Percentiles rank a stretch among this genome's conserved stretches.
Conservation (phyloP, 305 asterid species). For the Fraxinus sp. region DNA sequence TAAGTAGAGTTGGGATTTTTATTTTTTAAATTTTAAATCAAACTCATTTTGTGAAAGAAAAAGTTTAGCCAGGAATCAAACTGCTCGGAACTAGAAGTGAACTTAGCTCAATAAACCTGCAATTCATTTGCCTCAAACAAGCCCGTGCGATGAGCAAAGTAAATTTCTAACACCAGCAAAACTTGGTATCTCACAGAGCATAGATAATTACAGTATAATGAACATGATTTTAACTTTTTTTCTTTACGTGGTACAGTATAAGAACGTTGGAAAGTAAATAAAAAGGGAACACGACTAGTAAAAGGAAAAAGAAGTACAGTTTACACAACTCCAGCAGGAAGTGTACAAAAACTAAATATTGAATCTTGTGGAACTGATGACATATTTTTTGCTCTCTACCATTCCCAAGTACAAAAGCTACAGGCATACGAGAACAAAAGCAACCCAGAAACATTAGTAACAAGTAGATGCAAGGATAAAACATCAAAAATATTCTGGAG, state of each 20-base stretch:
- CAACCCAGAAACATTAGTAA: neutral
- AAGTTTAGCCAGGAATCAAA: neutral
- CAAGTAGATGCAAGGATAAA: neutral
- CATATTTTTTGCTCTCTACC: neutral
- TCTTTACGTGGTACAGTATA: neutral
- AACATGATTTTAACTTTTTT: neutral
- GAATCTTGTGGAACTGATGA: neutral
- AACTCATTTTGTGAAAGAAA: neutral
- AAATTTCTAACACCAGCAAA: neutral
- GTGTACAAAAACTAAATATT: neutral
- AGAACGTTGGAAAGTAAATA: neutral
- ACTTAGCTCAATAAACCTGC: neutral
- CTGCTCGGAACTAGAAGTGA: neutral
- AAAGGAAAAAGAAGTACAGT: neutral
- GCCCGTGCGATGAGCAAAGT: neutral
- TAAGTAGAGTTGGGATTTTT: neutral
- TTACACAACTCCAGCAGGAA: neutral
- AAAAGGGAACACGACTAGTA: neutral
- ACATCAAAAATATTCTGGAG: constrained; percentile 8
- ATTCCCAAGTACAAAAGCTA: neutral
- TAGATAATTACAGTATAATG: neutral
- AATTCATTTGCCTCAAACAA: neutral
- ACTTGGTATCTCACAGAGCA: neutral
- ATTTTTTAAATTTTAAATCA: neutral
- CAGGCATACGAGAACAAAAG: neutral